These are phyloP conservation scores for Leishmania braziliensis DNA, from an alignment of 208 protist genomes.

Conservation along the genomic window DNA sequence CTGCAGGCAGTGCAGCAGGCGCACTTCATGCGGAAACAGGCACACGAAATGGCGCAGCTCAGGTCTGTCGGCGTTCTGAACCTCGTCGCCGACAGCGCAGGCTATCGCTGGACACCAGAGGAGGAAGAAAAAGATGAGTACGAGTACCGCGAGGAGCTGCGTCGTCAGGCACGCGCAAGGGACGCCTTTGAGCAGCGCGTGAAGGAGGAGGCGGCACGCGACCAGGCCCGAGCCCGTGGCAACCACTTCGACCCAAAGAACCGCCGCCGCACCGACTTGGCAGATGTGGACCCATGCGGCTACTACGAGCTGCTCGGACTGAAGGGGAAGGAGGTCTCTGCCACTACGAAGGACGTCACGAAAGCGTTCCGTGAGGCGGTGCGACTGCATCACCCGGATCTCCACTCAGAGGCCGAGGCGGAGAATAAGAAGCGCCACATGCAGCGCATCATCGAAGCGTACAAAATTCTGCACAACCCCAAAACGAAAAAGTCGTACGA, in stretches of 20 bases:
- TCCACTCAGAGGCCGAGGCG: conserved; percentile 41
- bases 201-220: conserved; percentile 80
- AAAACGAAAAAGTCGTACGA: conserved; percentile 80
- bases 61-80: conserved; percentile 78
- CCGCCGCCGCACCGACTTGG: conserved; percentile 76
- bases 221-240: conserved; percentile 51
- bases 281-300: conserved; percentile 82
- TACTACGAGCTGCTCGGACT: conserved; percentile 88
- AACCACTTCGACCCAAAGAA: conserved; percentile 67
- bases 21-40: conserved; percentile 54
- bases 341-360: conserved; percentile 82
- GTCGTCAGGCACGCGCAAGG: conserved; percentile 62
- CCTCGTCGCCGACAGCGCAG: conserved; percentile 72
- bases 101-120: conserved; percentile 84
- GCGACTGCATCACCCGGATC: conserved; percentile 78
- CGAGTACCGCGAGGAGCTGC: conserved; percentile 90
- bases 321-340: conserved; percentile 69
- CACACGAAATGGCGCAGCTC: conserved; percentile 64
- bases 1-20: conserved; percentile 32
- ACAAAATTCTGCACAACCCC: conserved; percentile 79
- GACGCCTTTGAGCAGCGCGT: conserved; percentile 82
- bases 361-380: conserved; percentile 78
- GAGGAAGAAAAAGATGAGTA: conserved; percentile 88
- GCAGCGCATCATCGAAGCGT: conserved; percentile 85
- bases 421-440: conserved; percentile 70